Evolutionary conservation across 495 filamentous ascomycete species (phyloP), one percentile per base, ranked within the genome.

Genomic region (Penicillium verhagenii): DNA sequence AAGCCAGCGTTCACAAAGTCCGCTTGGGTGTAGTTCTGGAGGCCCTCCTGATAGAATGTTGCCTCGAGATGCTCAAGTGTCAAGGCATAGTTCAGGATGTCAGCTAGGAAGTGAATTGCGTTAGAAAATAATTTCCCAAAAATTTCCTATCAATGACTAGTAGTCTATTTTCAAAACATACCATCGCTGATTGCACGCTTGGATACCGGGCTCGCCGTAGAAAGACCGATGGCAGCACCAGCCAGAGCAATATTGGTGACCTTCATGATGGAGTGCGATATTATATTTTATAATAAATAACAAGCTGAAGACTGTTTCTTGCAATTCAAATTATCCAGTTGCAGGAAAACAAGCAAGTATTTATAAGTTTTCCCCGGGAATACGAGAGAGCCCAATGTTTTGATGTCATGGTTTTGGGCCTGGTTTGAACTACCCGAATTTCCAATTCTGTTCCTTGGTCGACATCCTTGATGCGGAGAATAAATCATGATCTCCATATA

Each of bases 1-100:
- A 81, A 79, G 26, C 82, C 82, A 20, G 82, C 77, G 6, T 63
- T 67, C 13, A 67, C 47, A 65, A 86, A 88, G 50, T 82, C 69
- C 0, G 60, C 57, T 29, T 76, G 61, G n/a, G 72, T 71, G 66
- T 82, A 86, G 43, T 83, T 83, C 52, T 77, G 68, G 5, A 86
- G 73, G 24, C 79, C 82, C 58, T 84, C 66, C 31, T 72, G 69
- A 60, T 87, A 88, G 59, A 77, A 77, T 11, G 65, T 57, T 47
- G 72, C 69, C 56, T 75, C 73, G 29, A 77, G 65, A 39, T 77
- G 72, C 63, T 77, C 71, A 16, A 74, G 57, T 31, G 64, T 67
- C 19, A 67, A 47, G 19, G 64, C 61, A 51, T 67, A 67, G 48
- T 72, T 73, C 11, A 74, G 58, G 45, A 72, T 65, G 20, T 70